These are phyloP conservation scores for Nitzschia inconspicua DNA, from an alignment of 108 stramenopile species.

Conservation along the genomic window DNA sequence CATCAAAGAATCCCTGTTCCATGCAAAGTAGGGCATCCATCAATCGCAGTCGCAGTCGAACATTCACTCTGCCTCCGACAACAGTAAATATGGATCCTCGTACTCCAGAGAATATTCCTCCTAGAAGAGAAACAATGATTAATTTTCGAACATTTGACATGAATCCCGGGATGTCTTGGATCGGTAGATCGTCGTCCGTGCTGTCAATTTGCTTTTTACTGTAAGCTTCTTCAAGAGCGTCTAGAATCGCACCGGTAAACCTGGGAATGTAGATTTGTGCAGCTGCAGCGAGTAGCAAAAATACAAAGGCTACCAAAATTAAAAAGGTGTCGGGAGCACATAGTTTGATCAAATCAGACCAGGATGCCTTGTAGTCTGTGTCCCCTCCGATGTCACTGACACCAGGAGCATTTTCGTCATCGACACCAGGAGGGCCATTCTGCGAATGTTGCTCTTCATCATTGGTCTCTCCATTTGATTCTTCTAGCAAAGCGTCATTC, in stretches of 20 bases:
- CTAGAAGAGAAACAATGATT: constrained; percentile 38
- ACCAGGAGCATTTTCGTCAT: constrained; percentile 25
- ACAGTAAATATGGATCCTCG: constrained; percentile 70
- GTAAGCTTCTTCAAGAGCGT: constrained; percentile 38
- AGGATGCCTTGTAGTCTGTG: constrained; percentile 46
- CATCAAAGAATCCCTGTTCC: constrained; percentile 85
- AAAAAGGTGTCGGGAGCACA: constrained; percentile 40
- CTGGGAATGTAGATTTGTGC: constrained; percentile 50
- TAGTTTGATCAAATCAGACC: constrained; percentile 37
- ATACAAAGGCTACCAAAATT: constrained; percentile 45
- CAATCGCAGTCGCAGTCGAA: constrained; percentile 55
- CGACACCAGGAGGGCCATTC: neutral
- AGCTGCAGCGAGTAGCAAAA: constrained; percentile 43
- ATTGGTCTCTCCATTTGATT: neutral
- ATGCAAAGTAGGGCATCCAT: constrained; percentile 58
- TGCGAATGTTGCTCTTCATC: neutral
- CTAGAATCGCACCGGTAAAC: constrained; percentile 53
- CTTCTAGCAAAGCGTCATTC: constrained; percentile 8
- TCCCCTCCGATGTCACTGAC: constrained; percentile 48
- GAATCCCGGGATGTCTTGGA: constrained; percentile 47
- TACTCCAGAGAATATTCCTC: constrained; percentile 69
- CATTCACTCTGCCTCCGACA: constrained; percentile 70
- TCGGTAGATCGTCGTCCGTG: constrained; percentile 19
- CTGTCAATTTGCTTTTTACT: constrained; percentile 12
- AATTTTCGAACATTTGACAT: constrained; percentile 41